phyloP scores from a whole-genome alignment of 2,329 filamentous ascomycete species.

The Pseudogymnoascus sp. region DNA sequence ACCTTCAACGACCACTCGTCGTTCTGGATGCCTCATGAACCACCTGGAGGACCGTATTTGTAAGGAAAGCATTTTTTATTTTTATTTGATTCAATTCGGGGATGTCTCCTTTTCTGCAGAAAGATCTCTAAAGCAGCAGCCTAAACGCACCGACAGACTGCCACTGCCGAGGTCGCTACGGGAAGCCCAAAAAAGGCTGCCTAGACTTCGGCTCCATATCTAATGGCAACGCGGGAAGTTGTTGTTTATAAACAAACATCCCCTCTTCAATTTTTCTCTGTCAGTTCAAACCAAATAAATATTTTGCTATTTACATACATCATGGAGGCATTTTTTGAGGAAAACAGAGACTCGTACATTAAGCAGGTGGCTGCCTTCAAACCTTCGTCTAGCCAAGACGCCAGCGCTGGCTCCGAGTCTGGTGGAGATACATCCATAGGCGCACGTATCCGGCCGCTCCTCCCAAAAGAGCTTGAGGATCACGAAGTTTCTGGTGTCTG shows the following conservation, averaged over 20 bases:
- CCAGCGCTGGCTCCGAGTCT: not conserved
- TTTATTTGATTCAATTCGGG: not conserved
- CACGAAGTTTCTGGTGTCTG: not conserved
- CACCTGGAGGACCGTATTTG: too few species aligned
- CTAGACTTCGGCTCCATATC: not conserved
- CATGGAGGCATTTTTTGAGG: not conserved
- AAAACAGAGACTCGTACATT: not conserved
- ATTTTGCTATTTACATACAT: not conserved
- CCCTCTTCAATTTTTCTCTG: not conserved
- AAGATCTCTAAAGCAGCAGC: not conserved
- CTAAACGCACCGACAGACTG: not conserved
- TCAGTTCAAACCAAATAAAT: not conserved
- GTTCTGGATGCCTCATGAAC: not conserved
- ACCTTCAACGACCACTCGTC: not conserved
- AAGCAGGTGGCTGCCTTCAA: not conserved
- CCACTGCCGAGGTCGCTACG: not conserved
- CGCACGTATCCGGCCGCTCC: constrained; percentile 8
- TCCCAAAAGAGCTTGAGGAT: not conserved
- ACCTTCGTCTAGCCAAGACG: not conserved
- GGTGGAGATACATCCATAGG: constrained; percentile 2
- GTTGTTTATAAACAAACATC: not conserved
- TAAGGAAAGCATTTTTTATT: not conserved
- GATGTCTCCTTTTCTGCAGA: not conserved
- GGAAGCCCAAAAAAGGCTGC: not conserved
- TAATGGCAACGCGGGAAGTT: not conserved